Percentiles rank a stretch among this genome's conserved stretches.
These are phyloP conservation scores for Asterochloris erici DNA, from an alignment of 139 green algal genomes.

Conservation along the genomic window DNA sequence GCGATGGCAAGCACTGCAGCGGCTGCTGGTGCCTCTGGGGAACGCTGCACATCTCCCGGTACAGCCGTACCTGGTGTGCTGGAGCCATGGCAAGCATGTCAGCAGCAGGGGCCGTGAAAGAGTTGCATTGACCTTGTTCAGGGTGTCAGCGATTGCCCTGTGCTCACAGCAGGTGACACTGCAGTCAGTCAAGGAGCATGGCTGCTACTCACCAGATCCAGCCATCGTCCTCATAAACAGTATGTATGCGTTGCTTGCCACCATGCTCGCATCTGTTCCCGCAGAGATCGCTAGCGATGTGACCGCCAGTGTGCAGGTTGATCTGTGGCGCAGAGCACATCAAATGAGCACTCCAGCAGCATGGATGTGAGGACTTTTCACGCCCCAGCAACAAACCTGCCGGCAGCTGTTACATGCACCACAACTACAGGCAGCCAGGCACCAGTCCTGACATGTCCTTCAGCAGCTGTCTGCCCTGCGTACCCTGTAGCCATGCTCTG, in stretches of 20 bases:
- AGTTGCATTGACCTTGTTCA: not conserved
- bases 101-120: not conserved
- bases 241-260: constrained; percentile 21
- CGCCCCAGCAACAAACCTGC: not conserved
- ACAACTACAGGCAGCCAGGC: not conserved
- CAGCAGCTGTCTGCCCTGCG: not conserved
- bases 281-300: constrained; percentile 14
- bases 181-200: too few relatives aligned
- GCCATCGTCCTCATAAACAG: constrained; percentile 17
- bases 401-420: not conserved
- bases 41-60: not conserved
- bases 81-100: not conserved
- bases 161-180: too few relatives aligned
- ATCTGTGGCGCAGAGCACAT: not conserved
- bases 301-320: constrained; percentile 20
- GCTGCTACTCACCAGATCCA: constrained; percentile 10
- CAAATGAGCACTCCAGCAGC: not conserved
- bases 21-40: not conserved
- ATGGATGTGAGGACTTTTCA: not conserved
- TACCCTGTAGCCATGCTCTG: constrained; percentile 64
- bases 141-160: not conserved
- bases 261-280: constrained; percentile 5
- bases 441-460: not conserved
- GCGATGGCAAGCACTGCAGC: not conserved
- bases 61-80: not conserved